Evolutionary conservation across 2,329 filamentous ascomycete genomes (phyloP), one percentile per base, ranked within the genome.

Genomic region (Leptographium lundbergii): DNA sequence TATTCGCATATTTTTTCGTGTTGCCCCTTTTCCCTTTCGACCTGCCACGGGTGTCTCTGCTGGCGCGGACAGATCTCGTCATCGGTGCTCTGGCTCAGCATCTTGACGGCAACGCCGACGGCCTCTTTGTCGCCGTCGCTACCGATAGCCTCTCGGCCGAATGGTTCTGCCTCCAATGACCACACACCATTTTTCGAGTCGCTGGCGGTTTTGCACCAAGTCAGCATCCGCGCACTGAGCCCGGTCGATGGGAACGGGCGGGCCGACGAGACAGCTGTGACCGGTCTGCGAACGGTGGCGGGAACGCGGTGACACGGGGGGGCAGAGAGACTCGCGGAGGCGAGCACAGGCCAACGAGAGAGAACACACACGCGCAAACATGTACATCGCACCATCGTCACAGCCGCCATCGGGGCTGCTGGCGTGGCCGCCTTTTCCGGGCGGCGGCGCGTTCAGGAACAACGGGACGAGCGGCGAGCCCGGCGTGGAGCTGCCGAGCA

Each of bases 401-500:
- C 24, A 42, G 36, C 56, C 60, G 34, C 54, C 57, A 39, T 57
- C 54, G 32, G 58, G 57, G 14, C 58, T 64, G 51, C 61, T 62
- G 58, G 58, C 61, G 29, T 62, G 59, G 59, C 55, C 62, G 36
- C 61, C 62, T 19, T 59, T 60, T 42, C 63, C 60, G 48, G 65
- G 66, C 50, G 66, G 64, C 52, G 58, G 60, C 45, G 63, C 62
- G 48, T 47, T 22, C 29, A 45, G 54, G 34, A 54, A 36, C 53
- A 60, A 60, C 57, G 59, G 66, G 39, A 67, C 66, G 58, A 63
- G 62, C 48, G 58, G 50, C 55, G 69, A 74, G 42, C 69, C 72
- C 36, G 75, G 74, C 54, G 75, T 79, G 57, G 75, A 78, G 10
- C 71, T 85, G 27, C 78, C 81, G 64, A 63, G 56, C 60, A 77